Conservation (phyloP, 1,284 basidiomycete genomes). For the Cryptococcus deneoformans region DNA sequence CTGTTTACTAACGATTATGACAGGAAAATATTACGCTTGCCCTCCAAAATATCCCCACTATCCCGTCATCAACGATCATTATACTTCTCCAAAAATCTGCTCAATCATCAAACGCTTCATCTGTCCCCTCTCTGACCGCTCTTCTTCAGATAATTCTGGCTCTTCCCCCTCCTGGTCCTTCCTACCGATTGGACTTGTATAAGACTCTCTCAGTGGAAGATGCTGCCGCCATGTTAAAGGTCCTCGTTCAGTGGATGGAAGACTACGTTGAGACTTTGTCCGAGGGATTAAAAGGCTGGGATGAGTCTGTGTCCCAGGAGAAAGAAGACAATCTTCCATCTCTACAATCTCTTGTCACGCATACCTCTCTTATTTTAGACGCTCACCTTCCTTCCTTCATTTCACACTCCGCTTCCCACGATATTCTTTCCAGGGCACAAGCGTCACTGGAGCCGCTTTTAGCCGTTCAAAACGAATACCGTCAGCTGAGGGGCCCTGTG, state of each 20-base stretch:
- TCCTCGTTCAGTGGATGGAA: constrained; percentile 35
- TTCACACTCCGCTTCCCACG: constrained; percentile 25
- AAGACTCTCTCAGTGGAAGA: constrained; percentile 28
- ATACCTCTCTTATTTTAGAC: constrained; percentile 45
- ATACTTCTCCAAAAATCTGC: constrained; percentile 25
- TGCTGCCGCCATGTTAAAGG: constrained; percentile 29
- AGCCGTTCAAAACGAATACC: constrained; percentile 37
- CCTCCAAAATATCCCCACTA: constrained; percentile 23
- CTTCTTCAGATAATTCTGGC: constrained; percentile 28
- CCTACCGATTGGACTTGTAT: constrained; percentile 39
- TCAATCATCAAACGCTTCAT: constrained; percentile 3
- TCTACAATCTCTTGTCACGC: constrained; percentile 22
- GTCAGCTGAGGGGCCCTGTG: constrained; percentile 37
- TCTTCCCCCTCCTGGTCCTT: constrained; percentile 36
- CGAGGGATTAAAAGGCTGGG: constrained; percentile 33
- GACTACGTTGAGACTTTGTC: constrained; percentile 19
- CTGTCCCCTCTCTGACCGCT: constrained; percentile 6
- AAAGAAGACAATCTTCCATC: constrained; percentile 4
- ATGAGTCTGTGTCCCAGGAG: constrained; percentile 2
- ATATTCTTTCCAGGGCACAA: constrained; percentile 31
- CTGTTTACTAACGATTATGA: neutral
- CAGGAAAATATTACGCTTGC: constrained; percentile 26
- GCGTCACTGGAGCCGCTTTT: constrained; percentile 34
- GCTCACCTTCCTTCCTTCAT: constrained; percentile 45
- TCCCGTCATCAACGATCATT: constrained; percentile 34